Conservation (phyloP, 352 stramenopile species). For the Globisporangium acanthophoron region DNA sequence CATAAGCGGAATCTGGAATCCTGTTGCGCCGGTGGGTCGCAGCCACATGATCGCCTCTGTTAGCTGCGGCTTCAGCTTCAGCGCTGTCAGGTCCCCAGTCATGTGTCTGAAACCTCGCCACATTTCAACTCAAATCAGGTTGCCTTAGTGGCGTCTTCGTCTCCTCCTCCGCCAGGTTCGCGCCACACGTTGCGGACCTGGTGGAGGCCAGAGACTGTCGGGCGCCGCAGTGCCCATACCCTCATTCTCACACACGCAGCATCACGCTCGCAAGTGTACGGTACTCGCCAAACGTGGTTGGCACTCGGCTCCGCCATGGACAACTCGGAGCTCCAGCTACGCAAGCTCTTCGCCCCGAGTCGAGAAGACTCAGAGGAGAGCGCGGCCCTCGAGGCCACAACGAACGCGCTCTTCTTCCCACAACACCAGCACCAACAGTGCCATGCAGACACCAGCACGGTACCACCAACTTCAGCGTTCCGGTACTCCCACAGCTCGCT, state of each 20-base stretch:
- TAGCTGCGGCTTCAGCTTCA: no score
- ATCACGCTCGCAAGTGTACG: conserved; percentile 15
- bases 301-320: neutral
- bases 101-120: neutral
- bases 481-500: neutral
- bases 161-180: neutral
- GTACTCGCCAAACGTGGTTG: neutral
- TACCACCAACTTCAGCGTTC: neutral
- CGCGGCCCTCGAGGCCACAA: no score
- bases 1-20: no score
- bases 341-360: conserved; percentile 7
- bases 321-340: conserved; percentile 1
- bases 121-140: neutral
- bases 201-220: neutral
- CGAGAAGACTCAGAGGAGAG: neutral
- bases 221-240: neutral
- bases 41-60: no score
- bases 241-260: neutral
- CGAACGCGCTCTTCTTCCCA: neutral
- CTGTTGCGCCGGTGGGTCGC: no score
- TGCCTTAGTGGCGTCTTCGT: neutral
- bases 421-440: neutral
- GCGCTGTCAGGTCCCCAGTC: no score
- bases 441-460: neutral
- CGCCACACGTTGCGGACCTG: neutral